These are phyloP conservation scores for Russula brevipes DNA, from an alignment of 768 basidiomycete genomes.

Conservation along the genomic window DNA sequence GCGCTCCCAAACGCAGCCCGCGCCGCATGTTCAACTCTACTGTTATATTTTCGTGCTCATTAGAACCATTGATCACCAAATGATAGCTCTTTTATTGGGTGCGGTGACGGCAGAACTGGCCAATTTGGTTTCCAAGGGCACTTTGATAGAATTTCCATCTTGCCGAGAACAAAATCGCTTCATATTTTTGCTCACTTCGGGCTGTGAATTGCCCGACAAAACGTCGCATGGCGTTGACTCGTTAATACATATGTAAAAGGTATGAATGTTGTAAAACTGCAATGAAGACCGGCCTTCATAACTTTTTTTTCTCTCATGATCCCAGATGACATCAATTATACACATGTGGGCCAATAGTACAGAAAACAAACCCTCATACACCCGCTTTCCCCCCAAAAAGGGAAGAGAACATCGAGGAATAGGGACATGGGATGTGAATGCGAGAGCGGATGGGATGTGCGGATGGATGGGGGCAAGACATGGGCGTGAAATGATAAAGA, in stretches of 20 bases:
- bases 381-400: background rate
- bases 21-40: too few relatives aligned
- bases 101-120: too few relatives aligned
- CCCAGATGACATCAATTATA: background rate
- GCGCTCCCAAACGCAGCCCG: too few relatives aligned
- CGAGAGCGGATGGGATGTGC: background rate
- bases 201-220: too few relatives aligned
- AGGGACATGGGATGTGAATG: background rate
- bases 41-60: too few relatives aligned
- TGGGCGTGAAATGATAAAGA: constrained; percentile 18
- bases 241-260: background rate
- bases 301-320: constrained; percentile 5
- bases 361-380: background rate
- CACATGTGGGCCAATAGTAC: background rate
- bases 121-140: too few relatives aligned
- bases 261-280: background rate
- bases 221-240: background rate
- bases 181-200: too few relatives aligned
- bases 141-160: too few relatives aligned
- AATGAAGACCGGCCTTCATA: background rate
- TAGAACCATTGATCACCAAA: too few relatives aligned
- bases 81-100: too few relatives aligned
- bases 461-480: background rate
- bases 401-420: background rate
- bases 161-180: too few relatives aligned